A percentile compares a stretch with the other conserved stretches of the same genome.
Conservation (phyloP, 805 yeast species). For the Candida koratica region DNA sequence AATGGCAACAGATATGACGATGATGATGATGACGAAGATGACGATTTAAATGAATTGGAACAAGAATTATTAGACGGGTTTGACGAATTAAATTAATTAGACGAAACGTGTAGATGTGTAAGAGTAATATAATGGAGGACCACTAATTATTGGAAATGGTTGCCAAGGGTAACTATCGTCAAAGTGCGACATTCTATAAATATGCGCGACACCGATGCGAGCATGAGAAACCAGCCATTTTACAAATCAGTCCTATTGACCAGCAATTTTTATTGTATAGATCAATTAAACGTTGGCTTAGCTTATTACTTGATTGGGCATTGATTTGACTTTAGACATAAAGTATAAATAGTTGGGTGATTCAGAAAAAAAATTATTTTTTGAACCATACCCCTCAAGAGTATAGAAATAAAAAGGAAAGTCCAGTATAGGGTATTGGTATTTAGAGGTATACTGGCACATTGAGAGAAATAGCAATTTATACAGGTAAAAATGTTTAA, state of each 20-base stretch:
- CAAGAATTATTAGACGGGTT: constrained; percentile 50
- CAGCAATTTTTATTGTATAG: constrained; percentile 4
- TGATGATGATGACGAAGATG: constrained; percentile 3
- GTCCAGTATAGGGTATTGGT: constrained; percentile 3
- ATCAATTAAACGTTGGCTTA: constrained; percentile 1
- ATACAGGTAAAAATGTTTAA: constrained; percentile 22
- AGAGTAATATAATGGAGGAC: neutral
- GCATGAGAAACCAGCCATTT: constrained; percentile 5
- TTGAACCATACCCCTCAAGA: constrained; percentile 1
- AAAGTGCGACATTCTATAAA: too few relatives aligned
- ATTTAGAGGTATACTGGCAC: neutral
- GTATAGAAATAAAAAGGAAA: too few relatives aligned
- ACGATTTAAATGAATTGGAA: constrained; percentile 45
- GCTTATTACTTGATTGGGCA: constrained; percentile 1
- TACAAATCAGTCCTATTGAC: neutral
- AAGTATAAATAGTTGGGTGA: too few relatives aligned
- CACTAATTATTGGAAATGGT: neutral
- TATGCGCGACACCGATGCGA: constrained; percentile 2
- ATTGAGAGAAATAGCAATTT: neutral
- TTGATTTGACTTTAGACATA: too few relatives aligned
- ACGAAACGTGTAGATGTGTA: too few relatives aligned
- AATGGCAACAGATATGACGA: neutral
- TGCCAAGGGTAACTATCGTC: neutral
- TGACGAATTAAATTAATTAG: constrained; percentile 44
- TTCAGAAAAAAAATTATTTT: too few relatives aligned